These are phyloP conservation scores for Phtheirospermum japonicum DNA, from an alignment of 257 asterid species.

Conservation along the genomic window DNA sequence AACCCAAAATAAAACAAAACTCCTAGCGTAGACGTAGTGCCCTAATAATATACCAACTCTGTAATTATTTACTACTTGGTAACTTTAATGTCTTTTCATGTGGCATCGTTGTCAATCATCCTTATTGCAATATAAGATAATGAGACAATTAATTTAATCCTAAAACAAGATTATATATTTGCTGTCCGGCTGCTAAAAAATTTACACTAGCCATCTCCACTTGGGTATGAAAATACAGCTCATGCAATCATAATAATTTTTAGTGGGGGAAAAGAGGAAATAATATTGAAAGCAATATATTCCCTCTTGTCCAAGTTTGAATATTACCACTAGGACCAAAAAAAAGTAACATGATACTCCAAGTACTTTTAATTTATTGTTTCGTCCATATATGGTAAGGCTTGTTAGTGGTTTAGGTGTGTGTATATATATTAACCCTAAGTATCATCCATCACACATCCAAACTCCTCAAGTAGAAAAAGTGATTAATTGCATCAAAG, in stretches of 20 bases:
- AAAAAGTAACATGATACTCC: conserved; percentile 9
- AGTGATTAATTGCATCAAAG: conserved; percentile 23
- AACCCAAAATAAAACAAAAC: too few species aligned
- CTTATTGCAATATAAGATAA: conserved; percentile 11
- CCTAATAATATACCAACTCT: not conserved
- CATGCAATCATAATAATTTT: too few species aligned
- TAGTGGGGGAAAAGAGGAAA: too few species aligned
- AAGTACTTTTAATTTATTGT: conserved; percentile 3
- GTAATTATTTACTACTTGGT: too few species aligned
- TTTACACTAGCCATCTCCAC: too few species aligned
- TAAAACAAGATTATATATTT: not conserved
- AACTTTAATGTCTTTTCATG: not conserved
- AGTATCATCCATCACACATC: conserved; percentile 16
- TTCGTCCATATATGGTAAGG: not conserved
- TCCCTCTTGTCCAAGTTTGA: conserved; percentile 2
- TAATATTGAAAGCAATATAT: too few species aligned
- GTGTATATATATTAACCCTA: conserved; percentile 21
- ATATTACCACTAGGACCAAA: conserved; percentile 24
- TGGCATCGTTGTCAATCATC: conserved; percentile 4
- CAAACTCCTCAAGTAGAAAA: conserved; percentile 5
- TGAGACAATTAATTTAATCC: not conserved
- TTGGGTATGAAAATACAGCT: too few species aligned
- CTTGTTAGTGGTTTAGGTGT: conserved; percentile 25
- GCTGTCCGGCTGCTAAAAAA: too few species aligned
- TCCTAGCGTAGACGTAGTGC: not conserved